Conservation (phyloP, 805 yeast species). For the Candida succiphila region DNA sequence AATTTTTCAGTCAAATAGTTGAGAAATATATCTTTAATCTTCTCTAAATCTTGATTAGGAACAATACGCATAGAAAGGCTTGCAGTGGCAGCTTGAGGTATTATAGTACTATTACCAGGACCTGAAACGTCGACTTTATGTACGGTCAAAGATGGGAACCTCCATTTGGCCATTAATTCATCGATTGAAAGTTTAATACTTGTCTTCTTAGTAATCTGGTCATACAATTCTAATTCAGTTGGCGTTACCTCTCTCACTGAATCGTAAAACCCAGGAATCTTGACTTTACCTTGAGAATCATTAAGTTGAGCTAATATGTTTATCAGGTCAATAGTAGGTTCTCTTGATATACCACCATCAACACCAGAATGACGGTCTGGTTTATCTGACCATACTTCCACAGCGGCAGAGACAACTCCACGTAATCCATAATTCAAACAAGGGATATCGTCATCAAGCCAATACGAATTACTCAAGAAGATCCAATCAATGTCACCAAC, state of each 20-base stretch:
- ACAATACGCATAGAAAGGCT: constrained; percentile 78
- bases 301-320: constrained; percentile 59
- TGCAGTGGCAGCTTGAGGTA: constrained; percentile 73
- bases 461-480: constrained; percentile 79
- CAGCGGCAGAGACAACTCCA: constrained; percentile 79
- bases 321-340: constrained; percentile 82
- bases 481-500: constrained; percentile 86
- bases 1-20: constrained; percentile 40
- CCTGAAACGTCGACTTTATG: constrained; percentile 84
- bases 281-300: constrained; percentile 42
- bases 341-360: constrained; percentile 85
- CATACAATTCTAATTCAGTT: constrained; percentile 51
- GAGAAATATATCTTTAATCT: constrained; percentile 41
- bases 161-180: constrained; percentile 73
- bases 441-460: constrained; percentile 86
- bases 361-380: constrained; percentile 96
- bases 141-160: constrained; percentile 79
- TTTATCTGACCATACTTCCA: constrained; percentile 57
- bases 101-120: constrained; percentile 82
- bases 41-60: constrained; percentile 70
- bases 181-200: constrained; percentile 21
- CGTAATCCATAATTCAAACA: constrained; percentile 91
- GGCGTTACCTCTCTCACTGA: constrained; percentile 49
- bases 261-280: constrained; percentile 63
- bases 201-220: constrained; percentile 41